Percentiles rank a stretch among this genome's conserved stretches.
These are phyloP conservation scores for Carex cristatella DNA, from an alignment of 176 grass and related monocot species.

Conservation along the genomic window DNA sequence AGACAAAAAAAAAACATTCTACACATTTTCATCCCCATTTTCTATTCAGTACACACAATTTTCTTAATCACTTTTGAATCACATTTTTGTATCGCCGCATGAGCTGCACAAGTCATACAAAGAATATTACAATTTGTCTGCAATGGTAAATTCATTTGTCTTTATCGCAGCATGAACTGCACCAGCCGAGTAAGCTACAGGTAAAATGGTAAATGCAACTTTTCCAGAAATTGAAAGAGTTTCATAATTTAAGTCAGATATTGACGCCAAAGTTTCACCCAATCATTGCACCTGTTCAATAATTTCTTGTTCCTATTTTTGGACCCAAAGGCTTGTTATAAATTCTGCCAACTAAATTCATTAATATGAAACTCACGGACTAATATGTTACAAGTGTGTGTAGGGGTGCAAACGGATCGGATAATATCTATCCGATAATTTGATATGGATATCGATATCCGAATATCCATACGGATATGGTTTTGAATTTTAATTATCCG, in stretches of 20 bases:
- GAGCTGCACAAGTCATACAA: not conserved
- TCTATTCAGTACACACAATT: not conserved
- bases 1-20: too few species aligned
- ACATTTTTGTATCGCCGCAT: not conserved
- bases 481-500: too few species aligned
- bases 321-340: too few species aligned
- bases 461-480: too few species aligned
- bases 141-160: not conserved
- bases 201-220: not conserved
- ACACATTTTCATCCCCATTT: not conserved
- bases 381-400: too few species aligned
- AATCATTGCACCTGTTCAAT: not conserved
- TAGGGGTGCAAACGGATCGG: too few species aligned
- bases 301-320: too few species aligned
- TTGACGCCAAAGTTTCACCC: not conserved
- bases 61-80: not conserved
- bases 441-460: too few species aligned
- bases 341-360: too few species aligned
- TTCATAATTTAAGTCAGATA: not conserved
- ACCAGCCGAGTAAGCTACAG: not conserved
- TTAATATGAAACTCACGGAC: too few species aligned
- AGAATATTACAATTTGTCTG: not conserved
- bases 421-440: too few species aligned
- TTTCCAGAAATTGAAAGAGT: not conserved
- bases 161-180: not conserved